Evolutionary conservation across 345 rosid genomes (phyloP).

Genomic region (Adansonia digitata): DNA sequence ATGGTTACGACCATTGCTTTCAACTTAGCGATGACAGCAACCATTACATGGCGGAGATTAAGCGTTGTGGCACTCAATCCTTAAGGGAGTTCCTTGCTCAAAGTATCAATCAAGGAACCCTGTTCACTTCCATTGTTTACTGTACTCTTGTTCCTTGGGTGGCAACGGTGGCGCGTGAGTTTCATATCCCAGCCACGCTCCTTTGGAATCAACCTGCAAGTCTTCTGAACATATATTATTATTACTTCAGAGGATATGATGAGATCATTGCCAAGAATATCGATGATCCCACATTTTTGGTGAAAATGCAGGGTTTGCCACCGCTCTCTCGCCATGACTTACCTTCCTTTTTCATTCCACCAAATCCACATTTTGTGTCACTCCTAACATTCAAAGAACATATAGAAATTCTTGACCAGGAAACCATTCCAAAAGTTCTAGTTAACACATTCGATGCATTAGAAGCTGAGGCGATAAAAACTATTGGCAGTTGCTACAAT

Average conservation of each 20-base stretch:
- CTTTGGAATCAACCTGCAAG: constrained; percentile 71
- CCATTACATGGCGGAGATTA: background rate
- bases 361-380: background rate
- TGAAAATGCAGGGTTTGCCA: constrained; percentile 53
- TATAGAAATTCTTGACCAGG: constrained; percentile 26
- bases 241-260: constrained; percentile 42
- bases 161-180: constrained; percentile 39
- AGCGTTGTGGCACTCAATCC: background rate
- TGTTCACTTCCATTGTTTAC: constrained; percentile 38
- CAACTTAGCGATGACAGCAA: background rate
- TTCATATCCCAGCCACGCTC: constrained; percentile 34
- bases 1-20: background rate
- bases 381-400: constrained; percentile 26
- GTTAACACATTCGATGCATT: constrained; percentile 55
- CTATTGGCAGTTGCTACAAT: constrained; percentile 16
- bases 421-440: constrained; percentile 39
- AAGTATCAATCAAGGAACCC: constrained; percentile 1
- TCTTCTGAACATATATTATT: constrained; percentile 46
- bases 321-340: constrained; percentile 37
- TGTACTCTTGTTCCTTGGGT: constrained; percentile 56
- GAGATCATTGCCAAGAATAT: background rate
- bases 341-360: constrained; percentile 27
- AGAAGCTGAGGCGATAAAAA: constrained; percentile 42
- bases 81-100: background rate
- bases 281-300: constrained; percentile 10